phyloP scores from a whole-genome alignment of 2,329 filamentous ascomycete species.

The Anthostomella pinea region DNA sequence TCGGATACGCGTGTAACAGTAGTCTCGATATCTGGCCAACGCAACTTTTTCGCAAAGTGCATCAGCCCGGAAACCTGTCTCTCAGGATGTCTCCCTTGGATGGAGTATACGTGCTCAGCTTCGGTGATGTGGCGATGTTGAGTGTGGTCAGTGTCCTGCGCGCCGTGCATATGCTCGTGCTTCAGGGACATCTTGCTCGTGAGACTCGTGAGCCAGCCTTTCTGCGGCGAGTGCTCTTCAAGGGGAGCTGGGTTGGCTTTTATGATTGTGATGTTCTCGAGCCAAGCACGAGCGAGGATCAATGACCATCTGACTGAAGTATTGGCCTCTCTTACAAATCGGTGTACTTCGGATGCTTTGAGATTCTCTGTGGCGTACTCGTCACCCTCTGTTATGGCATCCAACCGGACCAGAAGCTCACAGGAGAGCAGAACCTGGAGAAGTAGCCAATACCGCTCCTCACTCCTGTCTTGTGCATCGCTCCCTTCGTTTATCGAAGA shows the following conservation, averaged over 20 bases:
- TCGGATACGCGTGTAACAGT: constrained; percentile 48
- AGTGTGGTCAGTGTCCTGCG: constrained; percentile 36
- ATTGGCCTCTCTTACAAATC: constrained; percentile 61
- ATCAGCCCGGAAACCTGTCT: constrained; percentile 60
- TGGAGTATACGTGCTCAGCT: constrained; percentile 42
- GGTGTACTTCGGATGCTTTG: constrained; percentile 54
- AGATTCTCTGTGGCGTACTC: constrained; percentile 52
- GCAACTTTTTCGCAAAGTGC: constrained; percentile 61
- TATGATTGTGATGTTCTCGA: constrained; percentile 64
- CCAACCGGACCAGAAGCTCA: constrained; percentile 63
- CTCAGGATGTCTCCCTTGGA: constrained; percentile 53
- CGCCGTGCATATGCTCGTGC: constrained; percentile 33
- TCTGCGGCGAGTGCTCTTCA: constrained; percentile 32
- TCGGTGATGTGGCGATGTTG: constrained; percentile 34
- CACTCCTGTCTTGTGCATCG: constrained; percentile 49
- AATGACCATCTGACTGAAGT: constrained; percentile 65
- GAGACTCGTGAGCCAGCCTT: constrained; percentile 56
- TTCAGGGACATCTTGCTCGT: constrained; percentile 52
- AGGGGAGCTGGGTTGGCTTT: constrained; percentile 38
- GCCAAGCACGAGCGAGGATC: constrained; percentile 61
- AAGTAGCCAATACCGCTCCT: constrained; percentile 65
- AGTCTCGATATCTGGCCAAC: constrained; percentile 59
- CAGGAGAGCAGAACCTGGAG: constrained; percentile 64
- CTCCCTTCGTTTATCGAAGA: constrained; percentile 49
- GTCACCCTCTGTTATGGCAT: constrained; percentile 60